phyloP scores from a whole-genome alignment of 441 rosid genomes.

The Mallotus japonicus region DNA sequence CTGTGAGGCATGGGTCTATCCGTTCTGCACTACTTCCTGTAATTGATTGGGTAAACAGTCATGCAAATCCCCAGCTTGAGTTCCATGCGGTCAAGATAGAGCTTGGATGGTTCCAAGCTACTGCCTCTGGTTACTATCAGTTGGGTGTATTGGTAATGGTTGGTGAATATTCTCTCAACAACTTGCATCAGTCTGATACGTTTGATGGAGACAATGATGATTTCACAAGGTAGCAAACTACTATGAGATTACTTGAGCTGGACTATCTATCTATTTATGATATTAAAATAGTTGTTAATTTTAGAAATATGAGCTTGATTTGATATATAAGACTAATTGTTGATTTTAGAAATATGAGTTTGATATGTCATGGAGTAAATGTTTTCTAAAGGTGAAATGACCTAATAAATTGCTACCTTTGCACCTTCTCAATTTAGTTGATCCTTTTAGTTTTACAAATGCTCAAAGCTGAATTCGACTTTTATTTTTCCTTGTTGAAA shows the following conservation, averaged over 20 bases:
- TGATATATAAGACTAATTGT: neutral
- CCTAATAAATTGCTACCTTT: neutral
- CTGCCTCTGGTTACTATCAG: slow-evolving; percentile 97
- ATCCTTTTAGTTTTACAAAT: neutral
- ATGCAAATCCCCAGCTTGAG: slow-evolving; percentile 91
- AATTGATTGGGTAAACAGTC: slow-evolving; percentile 82
- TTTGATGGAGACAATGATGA: slow-evolving; percentile 48
- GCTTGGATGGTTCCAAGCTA: slow-evolving; percentile 97
- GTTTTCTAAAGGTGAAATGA: neutral
- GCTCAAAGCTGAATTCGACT: too few species aligned
- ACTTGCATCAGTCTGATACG: slow-evolving; percentile 41
- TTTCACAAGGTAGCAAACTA: slow-evolving; percentile 48
- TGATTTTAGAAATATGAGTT: neutral
- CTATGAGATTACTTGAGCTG: neutral
- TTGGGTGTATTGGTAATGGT: slow-evolving; percentile 80
- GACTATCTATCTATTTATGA: neutral
- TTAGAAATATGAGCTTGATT: neutral
- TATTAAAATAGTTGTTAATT: neutral
- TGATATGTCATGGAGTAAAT: neutral
- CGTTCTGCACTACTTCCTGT: slow-evolving; percentile 83
- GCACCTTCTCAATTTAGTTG: neutral
- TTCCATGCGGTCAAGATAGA: slow-evolving; percentile 88
- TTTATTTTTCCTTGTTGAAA: too few species aligned
- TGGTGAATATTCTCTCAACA: slow-evolving; percentile 54
- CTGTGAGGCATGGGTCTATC: slow-evolving; percentile 85